Base-by-base conservation (phyloP, 1,139 yeast species). In the Candida neerlandica region DNA sequence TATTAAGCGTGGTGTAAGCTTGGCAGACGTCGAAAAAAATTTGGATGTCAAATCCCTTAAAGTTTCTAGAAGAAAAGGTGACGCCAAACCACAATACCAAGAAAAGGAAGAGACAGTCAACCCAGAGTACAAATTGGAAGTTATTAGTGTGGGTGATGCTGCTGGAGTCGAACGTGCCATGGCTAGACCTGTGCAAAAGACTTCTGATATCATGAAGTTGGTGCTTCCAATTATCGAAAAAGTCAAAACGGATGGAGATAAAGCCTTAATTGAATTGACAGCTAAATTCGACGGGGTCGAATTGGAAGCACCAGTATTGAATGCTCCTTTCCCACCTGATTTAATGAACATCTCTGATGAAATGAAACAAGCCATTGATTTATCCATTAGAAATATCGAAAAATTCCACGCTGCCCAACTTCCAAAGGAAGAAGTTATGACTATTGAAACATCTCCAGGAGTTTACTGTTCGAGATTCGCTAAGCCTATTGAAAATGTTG, bases 351-450 rank as follows among this genome's bases (percentile, higher is more conserved):
- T 94, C 47, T 73, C 89, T 12, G 82, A 83, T 14, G 96, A 89
- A 53, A 82, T 94, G 77, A 87, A 82, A 64, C 79, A 78, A 37
- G 96, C 99, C 29, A 85, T 94, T 57, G 99, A 94, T 64, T 72
- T 94, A 53, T 91, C 98, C 9, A 86, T 91, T 71, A 81, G 80
- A 55, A 94, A 94, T 69, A 95, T 94, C 53, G 85, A 84, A 64
- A 89, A 86, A 70, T 94, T 94, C 84, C 99, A 94, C 69, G 82
- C 85, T 35, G 99, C 99, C 2, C 99, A 94, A 70, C 75, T 91
- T 55, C 80, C 80, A 14, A 81, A 80, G 61, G 82, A 79, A 48
- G 85, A 84, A 53, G 81, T 84, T 7, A 74, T 92, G 69, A 80
- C 81, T n/a, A 96, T 94, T 40, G 98, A 94, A 70, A 95, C 99